These are phyloP conservation scores for Fusarium sp. DNA, from an alignment of 2,329 filamentous ascomycete species.

Conservation along the genomic window DNA sequence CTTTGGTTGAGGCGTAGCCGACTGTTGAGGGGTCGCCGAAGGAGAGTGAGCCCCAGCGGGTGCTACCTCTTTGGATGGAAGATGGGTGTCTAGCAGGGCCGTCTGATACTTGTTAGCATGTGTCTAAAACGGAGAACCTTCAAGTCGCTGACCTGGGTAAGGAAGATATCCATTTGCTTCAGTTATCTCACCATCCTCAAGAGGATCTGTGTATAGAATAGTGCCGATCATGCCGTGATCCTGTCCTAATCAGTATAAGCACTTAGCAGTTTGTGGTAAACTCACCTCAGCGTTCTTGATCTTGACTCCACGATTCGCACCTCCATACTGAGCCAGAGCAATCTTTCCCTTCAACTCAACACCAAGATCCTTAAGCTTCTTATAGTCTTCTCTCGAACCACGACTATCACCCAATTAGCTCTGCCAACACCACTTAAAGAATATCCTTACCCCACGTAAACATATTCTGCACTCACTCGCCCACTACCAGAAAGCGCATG, in stretches of 20 bases:
- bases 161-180: constrained; percentile 31
- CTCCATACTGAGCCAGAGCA: constrained; percentile 20
- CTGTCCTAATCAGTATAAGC: rapidly evolving
- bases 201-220: constrained; percentile 22
- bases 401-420: not conserved
- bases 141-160: constrained; percentile 10
- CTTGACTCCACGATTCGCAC: constrained; percentile 33
- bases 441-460: constrained; percentile 26
- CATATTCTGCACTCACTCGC: constrained; percentile 20
- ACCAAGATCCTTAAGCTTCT: constrained; percentile 24
- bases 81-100: constrained; percentile 37
- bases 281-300: constrained; percentile 34
- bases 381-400: constrained; percentile 17
- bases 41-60: constrained; percentile 34
- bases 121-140: rapidly evolving
- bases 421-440: rapidly evolving
- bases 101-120: not conserved
- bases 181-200: constrained; percentile 29
- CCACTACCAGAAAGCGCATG: constrained; percentile 24
- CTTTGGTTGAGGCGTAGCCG: constrained; percentile 37
- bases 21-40: constrained; percentile 39
- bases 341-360: constrained; percentile 28
- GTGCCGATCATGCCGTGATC: constrained; percentile 32
- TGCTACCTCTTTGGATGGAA: constrained; percentile 35
- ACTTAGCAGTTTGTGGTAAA: rapidly evolving